Base-by-base conservation (phyloP, 2,329 filamentous ascomycete genomes). In the Acrodontium crateriforme region DNA sequence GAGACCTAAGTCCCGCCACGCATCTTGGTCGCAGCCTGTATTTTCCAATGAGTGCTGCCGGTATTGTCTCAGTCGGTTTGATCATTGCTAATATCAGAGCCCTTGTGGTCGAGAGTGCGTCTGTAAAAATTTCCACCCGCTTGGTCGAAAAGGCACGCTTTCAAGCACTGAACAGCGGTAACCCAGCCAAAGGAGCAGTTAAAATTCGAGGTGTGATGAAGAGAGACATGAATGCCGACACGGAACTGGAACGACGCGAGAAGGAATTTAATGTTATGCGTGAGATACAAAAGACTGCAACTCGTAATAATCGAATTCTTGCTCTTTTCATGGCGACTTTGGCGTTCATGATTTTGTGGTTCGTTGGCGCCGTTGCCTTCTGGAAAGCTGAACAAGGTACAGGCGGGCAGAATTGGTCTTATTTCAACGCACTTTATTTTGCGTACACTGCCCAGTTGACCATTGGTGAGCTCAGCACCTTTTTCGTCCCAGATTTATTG, bases 401-500 rank as follows among this genome's bases (percentile, higher is more conserved):
- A 0, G 31, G 43, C 9, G 31, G 31, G 6, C 67, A 71, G 39
- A 37, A 47, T 1, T 54, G 82, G 71, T 62, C 55, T 1, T 93
- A 91, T 46, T 92, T 87, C 41, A 62, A 83, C 29, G 68, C 74
- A 0, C 64, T 93, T 22, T 92, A 92, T 53, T 89, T 92, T 47
- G 73, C 74, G 38, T 93, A 87, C 50, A 71, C 81, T 18, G 76
- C 74, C 3, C 66, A 92, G 19, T 63, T 83, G 3, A 92, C 84
- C 0, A 79, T 92, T 20, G 84, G 84, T n/a, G n/a, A n/a, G n/a
- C 1, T 91, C 89, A 41, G n/a, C n/a, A n/a, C n/a, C n/a, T n/a
- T n/a, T n/a, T n/a, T n/a, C n/a, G n/a, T n/a, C n/a, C n/a, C n/a
- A n/a, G n/a, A n/a, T n/a, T n/a, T n/a, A n/a, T n/a, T n/a, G n/a